Conservation (phyloP, 1,284 basidiomycete genomes). For the Peniophora sp. region DNA sequence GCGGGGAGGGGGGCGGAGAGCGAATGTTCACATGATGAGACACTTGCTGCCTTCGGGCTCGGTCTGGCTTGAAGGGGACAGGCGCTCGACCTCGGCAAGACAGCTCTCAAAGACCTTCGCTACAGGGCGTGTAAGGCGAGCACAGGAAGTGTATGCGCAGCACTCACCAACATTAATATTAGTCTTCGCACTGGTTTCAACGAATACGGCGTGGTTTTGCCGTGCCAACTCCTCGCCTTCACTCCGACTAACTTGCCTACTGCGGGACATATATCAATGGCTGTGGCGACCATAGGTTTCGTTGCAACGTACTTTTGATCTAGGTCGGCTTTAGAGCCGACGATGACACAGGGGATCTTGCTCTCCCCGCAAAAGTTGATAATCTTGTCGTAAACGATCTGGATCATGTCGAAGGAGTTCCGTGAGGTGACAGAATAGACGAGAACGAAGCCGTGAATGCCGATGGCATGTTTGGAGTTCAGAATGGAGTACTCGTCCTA, state of each 20-base stretch:
- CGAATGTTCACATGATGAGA: constrained; percentile 54
- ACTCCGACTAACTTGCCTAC: constrained; percentile 68
- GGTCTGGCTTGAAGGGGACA: constrained; percentile 43
- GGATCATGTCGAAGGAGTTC: constrained; percentile 94
- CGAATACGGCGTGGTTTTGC: constrained; percentile 67
- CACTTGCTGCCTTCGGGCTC: constrained; percentile 49
- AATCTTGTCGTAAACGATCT: constrained; percentile 97
- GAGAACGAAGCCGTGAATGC: constrained; percentile 81
- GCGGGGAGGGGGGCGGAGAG: neutral
- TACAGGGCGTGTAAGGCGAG: constrained; percentile 22
- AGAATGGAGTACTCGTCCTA: constrained; percentile 85
- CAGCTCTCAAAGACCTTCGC: constrained; percentile 87
- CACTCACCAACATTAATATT: constrained; percentile 85
- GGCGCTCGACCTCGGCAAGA: constrained; percentile 81
- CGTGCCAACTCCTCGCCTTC: constrained; percentile 78
- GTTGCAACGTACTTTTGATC: constrained; percentile 46
- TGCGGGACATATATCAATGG: constrained; percentile 8
- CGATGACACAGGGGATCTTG: constrained; percentile 91
- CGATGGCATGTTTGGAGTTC: constrained; percentile 75
- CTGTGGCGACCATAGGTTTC: neutral
- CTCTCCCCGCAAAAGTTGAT: constrained; percentile 88
- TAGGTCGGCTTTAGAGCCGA: constrained; percentile 93
- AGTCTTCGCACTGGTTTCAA: constrained; percentile 87
- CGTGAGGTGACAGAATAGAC: constrained; percentile 94
- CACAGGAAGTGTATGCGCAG: constrained; percentile 2